These are phyloP conservation scores for Ustilago shanxiensis DNA, from an alignment of 1,284 basidiomycete species.

Conservation along the genomic window DNA sequence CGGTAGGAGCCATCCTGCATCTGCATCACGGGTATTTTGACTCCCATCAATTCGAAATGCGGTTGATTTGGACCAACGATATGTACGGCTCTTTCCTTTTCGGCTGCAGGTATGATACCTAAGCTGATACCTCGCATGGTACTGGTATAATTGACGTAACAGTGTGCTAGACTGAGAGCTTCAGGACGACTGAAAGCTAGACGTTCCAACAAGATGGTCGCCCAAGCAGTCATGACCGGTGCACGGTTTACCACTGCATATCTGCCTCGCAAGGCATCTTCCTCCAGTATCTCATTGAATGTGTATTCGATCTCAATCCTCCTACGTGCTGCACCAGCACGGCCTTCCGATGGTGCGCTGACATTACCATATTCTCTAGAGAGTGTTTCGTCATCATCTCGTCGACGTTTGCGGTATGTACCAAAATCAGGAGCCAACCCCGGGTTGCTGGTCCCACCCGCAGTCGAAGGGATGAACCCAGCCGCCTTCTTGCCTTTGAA, in stretches of 20 bases:
- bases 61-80: constrained; percentile 83
- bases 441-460: neutral
- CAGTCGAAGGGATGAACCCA: constrained; percentile 26
- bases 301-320: constrained; percentile 40
- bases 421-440: constrained; percentile 41
- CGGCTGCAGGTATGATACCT: constrained; percentile 33
- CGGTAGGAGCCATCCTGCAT: constrained; percentile 81
- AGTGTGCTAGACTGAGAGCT: constrained; percentile 88
- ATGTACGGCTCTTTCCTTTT: constrained; percentile 68
- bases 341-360: constrained; percentile 17
- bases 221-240: constrained; percentile 94
- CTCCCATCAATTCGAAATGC: constrained; percentile 89
- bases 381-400: constrained; percentile 53
- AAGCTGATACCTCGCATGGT: constrained; percentile 48
- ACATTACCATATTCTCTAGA: constrained; percentile 59
- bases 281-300: constrained; percentile 60
- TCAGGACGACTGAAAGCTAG: constrained; percentile 88
- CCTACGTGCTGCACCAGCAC: constrained; percentile 12
- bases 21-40: constrained; percentile 87
- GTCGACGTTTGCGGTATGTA: constrained; percentile 27
- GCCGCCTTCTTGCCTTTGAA: constrained; percentile 56
- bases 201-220: constrained; percentile 83
- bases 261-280: constrained; percentile 70
- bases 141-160: constrained; percentile 90
- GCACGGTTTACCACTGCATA: constrained; percentile 85